Evolutionary conservation across 768 basidiomycete genomes (phyloP), one percentile per base, ranked within the genome.

Genomic region (Cantharellus anzutake): DNA sequence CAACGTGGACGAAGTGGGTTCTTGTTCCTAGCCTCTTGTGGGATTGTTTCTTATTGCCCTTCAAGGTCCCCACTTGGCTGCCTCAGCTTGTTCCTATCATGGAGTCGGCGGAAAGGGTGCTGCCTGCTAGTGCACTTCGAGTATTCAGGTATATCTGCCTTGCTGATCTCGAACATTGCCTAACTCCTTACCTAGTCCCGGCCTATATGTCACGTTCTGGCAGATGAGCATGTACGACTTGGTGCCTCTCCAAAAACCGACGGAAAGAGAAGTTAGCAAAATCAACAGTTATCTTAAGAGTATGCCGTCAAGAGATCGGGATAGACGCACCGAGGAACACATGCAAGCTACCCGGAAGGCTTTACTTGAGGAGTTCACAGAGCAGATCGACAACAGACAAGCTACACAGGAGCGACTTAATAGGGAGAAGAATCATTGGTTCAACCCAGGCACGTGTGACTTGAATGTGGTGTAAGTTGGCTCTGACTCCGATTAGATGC

Each of bases 121-220:
- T 86, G 2, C 86, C 90, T 38, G 74, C 75, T 14, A 79, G 73
- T 64, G 79, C 78, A 55, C 38, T 38, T 60, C 39, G 55, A 58
- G 42, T 44, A 37, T 20, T 42, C 62, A 38, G 56, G 66, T 61
- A 44, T 42, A 56, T 51, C 39, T 41, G 4, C 62, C 55, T 20
- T 5, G 34, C 56, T 63, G 59, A 58, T 61, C 44, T 42, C 14
- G 52, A 1, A 11, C 35, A 11, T 11, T 55, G 52, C 14, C 35
- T 37, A 7, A 7, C 14, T 14, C n/a, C 34, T 7, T 59, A 51
- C 57, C 37, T 64, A 96, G 94, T 2, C 83, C 91, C 38, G 86
- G 82, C 2, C 98, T 99, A 72, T 97, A 92, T 67, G 71, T 88
- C 52, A 91, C 93, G 2, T 99, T 97, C 72, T 99, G 96, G 96